phyloP scores from a whole-genome alignment of 176 grass and related monocot genomes.

The Phoenix roebelenii region DNA sequence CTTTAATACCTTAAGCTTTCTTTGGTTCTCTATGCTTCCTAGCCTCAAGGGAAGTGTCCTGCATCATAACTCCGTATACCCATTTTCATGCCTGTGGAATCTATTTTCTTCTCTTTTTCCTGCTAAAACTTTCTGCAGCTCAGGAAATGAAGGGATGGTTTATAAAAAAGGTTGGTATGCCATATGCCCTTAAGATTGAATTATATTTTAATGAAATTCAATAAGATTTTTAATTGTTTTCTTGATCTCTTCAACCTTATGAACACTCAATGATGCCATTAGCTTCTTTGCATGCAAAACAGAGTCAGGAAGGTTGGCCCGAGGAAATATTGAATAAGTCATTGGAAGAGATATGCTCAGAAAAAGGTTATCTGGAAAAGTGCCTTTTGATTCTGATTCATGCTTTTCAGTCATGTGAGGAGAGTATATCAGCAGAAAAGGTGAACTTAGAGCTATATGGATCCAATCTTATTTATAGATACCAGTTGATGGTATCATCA shows the following conservation, averaged over 20 bases:
- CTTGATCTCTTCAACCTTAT: background rate
- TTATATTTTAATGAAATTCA: no score
- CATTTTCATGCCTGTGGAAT: no score
- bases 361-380: conserved; percentile 81
- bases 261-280: background rate
- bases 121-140: no score
- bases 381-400: conserved; percentile 60
- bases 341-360: conserved; percentile 78
- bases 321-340: conserved; percentile 64
- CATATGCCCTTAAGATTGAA: no score
- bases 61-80: no score
- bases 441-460: conserved; percentile 26
- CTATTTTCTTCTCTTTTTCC: no score
- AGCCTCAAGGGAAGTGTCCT: no score
- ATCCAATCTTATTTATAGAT: conserved; percentile 66
- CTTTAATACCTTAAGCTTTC: no score
- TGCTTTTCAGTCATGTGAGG: conserved; percentile 53
- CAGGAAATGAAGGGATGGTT: no score
- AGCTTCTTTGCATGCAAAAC: conserved; percentile 4
- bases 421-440: conserved; percentile 31
- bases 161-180: no score
- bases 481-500: conserved; percentile 92
- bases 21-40: no score
- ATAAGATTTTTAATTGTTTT: background rate
- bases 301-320: conserved; percentile 63